A percentile compares a stretch with the other conserved stretches of the same genome.
These are phyloP conservation scores for Saccharum spontaneum DNA, from an alignment of 176 grass and related monocot species.

Conservation along the genomic window DNA sequence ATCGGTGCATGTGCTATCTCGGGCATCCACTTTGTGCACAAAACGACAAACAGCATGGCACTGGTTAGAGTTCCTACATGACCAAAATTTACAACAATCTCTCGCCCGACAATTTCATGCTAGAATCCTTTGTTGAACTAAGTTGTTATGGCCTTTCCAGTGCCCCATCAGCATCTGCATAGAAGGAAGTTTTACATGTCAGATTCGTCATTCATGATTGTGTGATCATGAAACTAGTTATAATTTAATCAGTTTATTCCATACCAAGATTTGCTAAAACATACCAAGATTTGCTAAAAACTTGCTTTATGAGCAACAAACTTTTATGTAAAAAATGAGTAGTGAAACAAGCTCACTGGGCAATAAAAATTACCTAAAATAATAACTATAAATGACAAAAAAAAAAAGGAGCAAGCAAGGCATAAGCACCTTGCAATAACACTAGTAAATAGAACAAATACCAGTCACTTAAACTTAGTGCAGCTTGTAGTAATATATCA, in stretches of 20 bases:
- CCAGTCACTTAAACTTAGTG: background rate
- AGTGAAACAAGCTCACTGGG: background rate
- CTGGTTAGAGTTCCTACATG: slow-evolving; percentile 47
- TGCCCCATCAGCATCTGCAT: slow-evolving; percentile 44
- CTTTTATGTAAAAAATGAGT: background rate
- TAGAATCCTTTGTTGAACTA: slow-evolving; percentile 42
- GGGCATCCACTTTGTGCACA: slow-evolving; percentile 31
- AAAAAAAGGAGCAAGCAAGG: background rate
- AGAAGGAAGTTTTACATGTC: slow-evolving; percentile 5
- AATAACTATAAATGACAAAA: background rate
- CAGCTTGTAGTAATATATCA: background rate
- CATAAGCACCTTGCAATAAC: background rate
- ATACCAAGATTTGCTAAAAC: background rate
- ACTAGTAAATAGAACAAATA: slow-evolving; percentile 21
- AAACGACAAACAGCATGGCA: slow-evolving; percentile 21
- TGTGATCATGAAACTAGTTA: background rate
- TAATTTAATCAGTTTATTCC: background rate
- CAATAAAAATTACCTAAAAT: background rate
- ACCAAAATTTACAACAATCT: slow-evolving; percentile 60
- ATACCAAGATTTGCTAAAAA: background rate
- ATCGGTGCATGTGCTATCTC: slow-evolving; percentile 26
- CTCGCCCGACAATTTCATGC: slow-evolving; percentile 18
- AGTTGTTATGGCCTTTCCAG: slow-evolving; percentile 34
- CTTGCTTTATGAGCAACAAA: background rate
- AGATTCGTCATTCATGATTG: slow-evolving; percentile 10